Base-by-base conservation (phyloP, 345 rosid genomes). In the Noccaea bulbosa region DNA sequence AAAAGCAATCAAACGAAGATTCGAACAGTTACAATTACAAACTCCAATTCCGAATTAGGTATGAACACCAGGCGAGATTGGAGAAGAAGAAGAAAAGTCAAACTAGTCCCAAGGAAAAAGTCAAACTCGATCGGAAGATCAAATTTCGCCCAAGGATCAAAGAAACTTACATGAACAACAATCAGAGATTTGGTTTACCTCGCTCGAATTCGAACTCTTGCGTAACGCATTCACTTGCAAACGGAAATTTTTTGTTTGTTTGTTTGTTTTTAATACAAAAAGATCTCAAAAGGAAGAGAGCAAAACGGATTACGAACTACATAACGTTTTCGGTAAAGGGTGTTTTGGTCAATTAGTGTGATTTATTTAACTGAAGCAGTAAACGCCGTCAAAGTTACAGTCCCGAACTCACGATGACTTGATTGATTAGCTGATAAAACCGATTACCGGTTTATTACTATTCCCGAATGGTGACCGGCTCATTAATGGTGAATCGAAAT, bases 301-400 rank as follows among this genome's bases (percentile, higher is more conserved):
- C 24, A 32, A 53, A 49, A 66, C 73, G 69, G 46, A 60, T 50
- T 71, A 60, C 33, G 59, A 44, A 67, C 54, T 52, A 77, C 22
- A 50, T 58, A 65, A 71, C 73, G 80, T 63, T 52, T 46, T 47
- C 67, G 61, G 79, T 56, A 22, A 77, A 67, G 80, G 77, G 59
- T 20, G 49, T 66, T 71, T 51, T 71, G 0, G 80, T 71, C 71
- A 71, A 16, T 11, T 11, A 48, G 11, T 0, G 11, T 0, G 2
- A 50, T 58, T 58, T 20, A 50, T 58, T 58, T 20, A 52, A 52
- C 54, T 44, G 64, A 30, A 35, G 53, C 65, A 61, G 51, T 72
- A 72, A 66, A 72, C 77, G 70, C 43, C 74, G 80, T 77, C 16
- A 7, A 17, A 20, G 45, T 57, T 65, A 77, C 80, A 17, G 67